These are phyloP conservation scores for Sclerotinia sclerotiorum DNA, from an alignment of 2,329 filamentous ascomycete genomes.

Conservation along the genomic window DNA sequence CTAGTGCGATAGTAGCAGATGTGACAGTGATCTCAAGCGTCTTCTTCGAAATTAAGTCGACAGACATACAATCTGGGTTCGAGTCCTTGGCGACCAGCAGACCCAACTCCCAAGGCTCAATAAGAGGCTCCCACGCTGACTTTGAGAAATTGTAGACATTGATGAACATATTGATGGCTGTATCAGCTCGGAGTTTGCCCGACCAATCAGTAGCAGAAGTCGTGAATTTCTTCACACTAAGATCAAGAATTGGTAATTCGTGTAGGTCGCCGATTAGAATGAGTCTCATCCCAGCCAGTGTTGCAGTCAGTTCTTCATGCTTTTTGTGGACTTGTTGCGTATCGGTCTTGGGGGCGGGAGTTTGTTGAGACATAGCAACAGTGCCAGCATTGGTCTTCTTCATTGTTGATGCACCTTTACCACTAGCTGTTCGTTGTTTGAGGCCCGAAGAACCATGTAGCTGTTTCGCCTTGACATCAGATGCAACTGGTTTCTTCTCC, in stretches of 20 bases:
- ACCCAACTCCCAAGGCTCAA: conserved; percentile 96
- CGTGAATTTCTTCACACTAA: conserved; percentile 87
- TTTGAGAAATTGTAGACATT: conserved; percentile 99
- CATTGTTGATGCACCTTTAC: conserved; percentile 54
- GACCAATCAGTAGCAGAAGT: conserved; percentile 90
- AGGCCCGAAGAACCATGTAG: conserved; percentile 44
- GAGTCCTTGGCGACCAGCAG: conserved; percentile 81
- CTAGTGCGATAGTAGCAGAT: conserved; percentile 87
- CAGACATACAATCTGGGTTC: conserved; percentile 70
- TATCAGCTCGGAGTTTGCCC: conserved; percentile 79
- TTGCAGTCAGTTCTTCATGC: conserved; percentile 79
- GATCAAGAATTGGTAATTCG: conserved; percentile 90
- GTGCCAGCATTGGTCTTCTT: conserved; percentile 46
- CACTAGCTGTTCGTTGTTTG: conserved; percentile 58
- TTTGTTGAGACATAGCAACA: conserved; percentile 28
- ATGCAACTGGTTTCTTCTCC: conserved; percentile 41
- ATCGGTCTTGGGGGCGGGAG: neutral
- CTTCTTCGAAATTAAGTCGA: conserved; percentile 87
- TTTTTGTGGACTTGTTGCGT: conserved; percentile 46
- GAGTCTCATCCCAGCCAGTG: conserved; percentile 83
- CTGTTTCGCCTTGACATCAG: conserved; percentile 58
- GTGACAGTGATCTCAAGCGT: conserved; percentile 90
- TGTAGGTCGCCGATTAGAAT: conserved; percentile 95
- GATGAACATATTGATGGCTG: conserved; percentile 87
- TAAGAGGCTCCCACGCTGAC: conserved; percentile 93